Evolutionary conservation across 768 basidiomycete species (phyloP), one percentile per base, ranked within the genome.

Genomic region (Xanthoconium stramineum): DNA sequence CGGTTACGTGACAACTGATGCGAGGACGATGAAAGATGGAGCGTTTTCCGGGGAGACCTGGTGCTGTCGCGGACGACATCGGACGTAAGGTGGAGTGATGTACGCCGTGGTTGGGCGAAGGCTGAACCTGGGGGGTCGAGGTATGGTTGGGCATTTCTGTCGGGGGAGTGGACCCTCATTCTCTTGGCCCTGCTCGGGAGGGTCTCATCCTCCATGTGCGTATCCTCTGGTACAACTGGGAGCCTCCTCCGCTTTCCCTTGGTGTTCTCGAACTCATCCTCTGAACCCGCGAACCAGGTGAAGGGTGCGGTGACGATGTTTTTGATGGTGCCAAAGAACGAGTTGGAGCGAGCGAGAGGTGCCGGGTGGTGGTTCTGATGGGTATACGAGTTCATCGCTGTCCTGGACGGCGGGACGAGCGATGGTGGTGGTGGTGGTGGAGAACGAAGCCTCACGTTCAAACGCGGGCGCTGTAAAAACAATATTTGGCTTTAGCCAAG

Each of bases 221-320:
- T 35, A 38, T 68, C 60, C 52, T 69, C 67, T 0, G 50, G 59
- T 50, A 43, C 58, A 28, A 65, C 69, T 48, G 67, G 70, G 42
- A 76, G 62, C 32, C 83, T 75, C 63, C 83, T 76, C 59, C 84
- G 81, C 67, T 86, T 85, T 59, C 82, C 82, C 39, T 72, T 76
- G 55, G 74, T 66, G 65, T 79, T 78, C 61, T 75, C 77, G 44
- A 77, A 73, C 60, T 80, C 80, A 65, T 80, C 80, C 58, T 76
- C 75, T 57, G 75, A 69, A 60, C 75, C 70, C 61, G 80, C 78
- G 72, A 86, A 83, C 72, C 80, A 76, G 47, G 69, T 45, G 60
- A 87, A 75, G 44, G 85, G 83, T 19, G 83, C 82, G 33, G 84
- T 80, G 58, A 88, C 85, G 67, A 86, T 73, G 72, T 77, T 82